Conservation (phyloP, 768 basidiomycete species). For the Rhizopogon rudus region DNA sequence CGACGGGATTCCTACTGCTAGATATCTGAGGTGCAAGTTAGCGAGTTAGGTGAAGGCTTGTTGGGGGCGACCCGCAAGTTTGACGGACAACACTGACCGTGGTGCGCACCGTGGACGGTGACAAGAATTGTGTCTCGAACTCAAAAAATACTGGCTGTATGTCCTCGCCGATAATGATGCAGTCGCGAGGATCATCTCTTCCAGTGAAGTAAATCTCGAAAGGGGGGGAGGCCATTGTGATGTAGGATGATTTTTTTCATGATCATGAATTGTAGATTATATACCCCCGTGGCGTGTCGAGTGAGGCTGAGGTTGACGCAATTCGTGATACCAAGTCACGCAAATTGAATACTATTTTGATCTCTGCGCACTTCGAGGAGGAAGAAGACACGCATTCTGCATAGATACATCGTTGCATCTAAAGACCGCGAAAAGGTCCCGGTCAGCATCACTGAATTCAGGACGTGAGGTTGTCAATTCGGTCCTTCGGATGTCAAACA, state of each 20-base stretch:
- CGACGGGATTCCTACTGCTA: constrained; percentile 48
- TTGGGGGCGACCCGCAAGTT: background rate
- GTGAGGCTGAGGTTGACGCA: constrained; percentile 38
- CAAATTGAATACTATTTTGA: constrained; percentile 42
- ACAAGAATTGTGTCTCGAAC: constrained; percentile 49
- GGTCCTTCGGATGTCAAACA: background rate
- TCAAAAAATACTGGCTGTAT: constrained; percentile 54
- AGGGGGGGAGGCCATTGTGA: constrained; percentile 30
- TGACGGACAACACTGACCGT: constrained; percentile 15
- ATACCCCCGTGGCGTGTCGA: constrained; percentile 16
- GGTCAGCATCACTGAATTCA: background rate
- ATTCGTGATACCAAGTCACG: constrained; percentile 46
- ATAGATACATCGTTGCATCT: background rate
- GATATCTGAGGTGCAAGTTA: constrained; percentile 30
- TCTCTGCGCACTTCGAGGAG: constrained; percentile 45
- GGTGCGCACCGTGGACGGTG: constrained; percentile 20
- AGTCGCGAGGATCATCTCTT: constrained; percentile 60
- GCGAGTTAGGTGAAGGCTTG: constrained; percentile 35
- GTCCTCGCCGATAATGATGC: constrained; percentile 65
- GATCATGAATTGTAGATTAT: constrained; percentile 15
- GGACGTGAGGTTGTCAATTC: background rate
- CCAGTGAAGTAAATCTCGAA: constrained; percentile 68
- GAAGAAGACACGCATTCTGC: constrained; percentile 2
- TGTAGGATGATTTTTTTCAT: constrained; percentile 2
- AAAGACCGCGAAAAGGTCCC: background rate